Evolutionary conservation across 352 stramenopile genomes (phyloP).

Genomic region (Phytophthora agathidicida): DNA sequence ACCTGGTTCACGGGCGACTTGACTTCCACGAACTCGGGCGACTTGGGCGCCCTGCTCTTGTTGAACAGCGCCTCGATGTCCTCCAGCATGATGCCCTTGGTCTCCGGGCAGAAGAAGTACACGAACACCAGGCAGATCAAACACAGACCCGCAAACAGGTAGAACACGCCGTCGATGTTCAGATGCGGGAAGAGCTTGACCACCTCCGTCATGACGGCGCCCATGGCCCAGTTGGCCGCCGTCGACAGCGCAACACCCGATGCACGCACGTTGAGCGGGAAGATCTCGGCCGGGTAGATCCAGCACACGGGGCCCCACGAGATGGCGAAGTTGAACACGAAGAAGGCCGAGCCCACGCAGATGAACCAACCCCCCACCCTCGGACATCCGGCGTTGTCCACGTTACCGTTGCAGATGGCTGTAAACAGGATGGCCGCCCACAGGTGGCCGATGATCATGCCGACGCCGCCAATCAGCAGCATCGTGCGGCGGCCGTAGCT

Average conservation of each 20-base stretch:
- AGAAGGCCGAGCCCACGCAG: constrained; percentile 38
- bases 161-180: constrained; percentile 66
- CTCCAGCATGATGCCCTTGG: constrained; percentile 48
- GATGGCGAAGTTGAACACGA: constrained; percentile 51
- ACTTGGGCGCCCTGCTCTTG: constrained; percentile 6
- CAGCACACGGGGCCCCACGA: constrained; percentile 54
- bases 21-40: constrained; percentile 34
- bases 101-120: constrained; percentile 48
- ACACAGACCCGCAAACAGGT: constrained; percentile 51
- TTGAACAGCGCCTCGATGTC: constrained; percentile 51
- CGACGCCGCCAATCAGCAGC: constrained; percentile 43
- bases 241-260: constrained; percentile 49
- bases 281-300: constrained; percentile 53
- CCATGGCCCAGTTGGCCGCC: constrained; percentile 44
- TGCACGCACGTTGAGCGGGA: too few species aligned
- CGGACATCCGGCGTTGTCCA: constrained; percentile 34
- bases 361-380: constrained; percentile 41
- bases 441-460: constrained; percentile 53
- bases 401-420: constrained; percentile 36
- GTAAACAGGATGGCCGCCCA: constrained; percentile 43
- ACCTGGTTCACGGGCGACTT: constrained; percentile 21
- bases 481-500: constrained; percentile 40
- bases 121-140: constrained; percentile 41
- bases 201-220: constrained; percentile 37
- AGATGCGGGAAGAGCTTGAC: constrained; percentile 24